Percentiles rank a stretch among this genome's conserved stretches.
phyloP scores from a whole-genome alignment of 352 stramenopile species.

The Phytophthora gonapodyides region DNA sequence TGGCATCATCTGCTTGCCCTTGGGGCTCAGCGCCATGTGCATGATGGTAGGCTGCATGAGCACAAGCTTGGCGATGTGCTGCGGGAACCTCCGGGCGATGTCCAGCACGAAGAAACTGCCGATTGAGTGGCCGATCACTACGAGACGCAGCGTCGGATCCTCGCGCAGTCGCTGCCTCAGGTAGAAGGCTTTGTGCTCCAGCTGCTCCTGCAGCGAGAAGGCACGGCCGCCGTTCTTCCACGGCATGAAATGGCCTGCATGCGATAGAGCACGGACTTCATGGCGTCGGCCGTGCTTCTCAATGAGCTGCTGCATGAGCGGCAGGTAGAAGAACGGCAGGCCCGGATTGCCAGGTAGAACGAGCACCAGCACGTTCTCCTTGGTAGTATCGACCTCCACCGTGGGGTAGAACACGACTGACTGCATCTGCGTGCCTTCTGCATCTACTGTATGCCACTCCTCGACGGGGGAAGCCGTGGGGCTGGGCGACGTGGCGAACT shows the following conservation, averaged over 20 bases:
- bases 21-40: conserved; percentile 55
- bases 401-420: conserved; percentile 56
- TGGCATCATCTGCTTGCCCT: conserved; percentile 53
- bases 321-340: conserved; percentile 65
- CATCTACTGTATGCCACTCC: conserved; percentile 54
- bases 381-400: conserved; percentile 2
- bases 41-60: conserved; percentile 76
- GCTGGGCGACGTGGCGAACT: conserved; percentile 15
- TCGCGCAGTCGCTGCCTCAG: conserved; percentile 42
- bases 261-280: conserved; percentile 65
- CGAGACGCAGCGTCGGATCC: conserved; percentile 50
- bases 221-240: conserved; percentile 58
- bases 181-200: conserved; percentile 62
- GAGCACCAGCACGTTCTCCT: conserved; percentile 53
- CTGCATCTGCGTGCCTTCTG: conserved; percentile 43
- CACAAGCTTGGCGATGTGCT: conserved; percentile 61
- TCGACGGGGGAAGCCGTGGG: conserved; percentile 30
- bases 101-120: conserved; percentile 59
- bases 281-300: conserved; percentile 34
- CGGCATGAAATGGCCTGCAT: conserved; percentile 69
- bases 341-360: conserved; percentile 73
- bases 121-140: conserved; percentile 75
- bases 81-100: conserved; percentile 54
- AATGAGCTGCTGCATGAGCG: conserved; percentile 64
- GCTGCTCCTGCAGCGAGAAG: conserved; percentile 63